phyloP scores from a whole-genome alignment of 192 early-diverging fungal genomes.

The Glomus cerebriforme region DNA sequence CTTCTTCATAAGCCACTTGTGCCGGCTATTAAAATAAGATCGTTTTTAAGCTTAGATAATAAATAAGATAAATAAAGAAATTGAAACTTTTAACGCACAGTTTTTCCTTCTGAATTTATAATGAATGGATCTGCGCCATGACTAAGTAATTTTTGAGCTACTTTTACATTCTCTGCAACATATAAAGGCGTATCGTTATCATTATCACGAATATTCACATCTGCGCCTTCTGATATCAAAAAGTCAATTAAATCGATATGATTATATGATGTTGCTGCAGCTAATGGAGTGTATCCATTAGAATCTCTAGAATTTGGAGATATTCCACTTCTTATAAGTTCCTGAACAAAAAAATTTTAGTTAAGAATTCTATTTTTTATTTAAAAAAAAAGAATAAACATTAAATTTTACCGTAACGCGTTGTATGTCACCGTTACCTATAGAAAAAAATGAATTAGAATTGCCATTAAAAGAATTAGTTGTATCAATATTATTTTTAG shows the following conservation, averaged over 20 bases:
- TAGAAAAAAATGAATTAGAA: not conserved
- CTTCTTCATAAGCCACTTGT: slow-evolving; percentile 64
- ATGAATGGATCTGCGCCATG: slow-evolving; percentile 67
- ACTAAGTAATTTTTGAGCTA: slow-evolving; percentile 65
- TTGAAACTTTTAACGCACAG: slow-evolving; percentile 32
- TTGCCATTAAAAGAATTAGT: not conserved
- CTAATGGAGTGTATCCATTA: slow-evolving; percentile 79
- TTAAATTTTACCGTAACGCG: slow-evolving; percentile 18
- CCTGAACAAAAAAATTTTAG: slow-evolving; percentile 14
- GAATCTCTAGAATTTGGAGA: slow-evolving; percentile 70
- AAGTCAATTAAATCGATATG: slow-evolving; percentile 67
- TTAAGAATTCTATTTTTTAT: not conserved
- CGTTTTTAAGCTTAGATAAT: not conserved
- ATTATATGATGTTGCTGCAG: slow-evolving; percentile 78
- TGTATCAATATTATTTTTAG: not conserved
- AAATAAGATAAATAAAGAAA: not conserved
- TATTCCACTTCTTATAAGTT: slow-evolving; percentile 55
- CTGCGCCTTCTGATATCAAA: slow-evolving; percentile 60
- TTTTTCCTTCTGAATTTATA: slow-evolving; percentile 66
- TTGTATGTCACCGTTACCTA: slow-evolving; percentile 28
- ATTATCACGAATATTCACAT: slow-evolving; percentile 71
- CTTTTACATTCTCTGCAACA: slow-evolving; percentile 69
- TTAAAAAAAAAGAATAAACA: not conserved
- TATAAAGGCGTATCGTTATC: slow-evolving; percentile 87
- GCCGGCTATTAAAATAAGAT: slow-evolving; percentile 39